Evolutionary conservation across 805 yeast species (phyloP), one percentile per base, ranked within the genome.

Genomic region (Kodamaea kaohsiungensis): DNA sequence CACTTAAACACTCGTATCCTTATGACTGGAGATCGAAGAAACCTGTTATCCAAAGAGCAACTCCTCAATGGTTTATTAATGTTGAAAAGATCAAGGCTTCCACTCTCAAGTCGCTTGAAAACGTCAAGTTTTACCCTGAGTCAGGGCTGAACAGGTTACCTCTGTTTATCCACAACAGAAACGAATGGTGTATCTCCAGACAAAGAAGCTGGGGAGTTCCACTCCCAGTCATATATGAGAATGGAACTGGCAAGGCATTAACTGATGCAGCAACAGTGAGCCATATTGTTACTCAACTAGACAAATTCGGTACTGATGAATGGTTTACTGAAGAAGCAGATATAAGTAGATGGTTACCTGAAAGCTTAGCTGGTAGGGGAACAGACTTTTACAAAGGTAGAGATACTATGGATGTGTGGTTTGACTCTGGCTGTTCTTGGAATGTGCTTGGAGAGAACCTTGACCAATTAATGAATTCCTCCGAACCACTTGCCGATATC

Each of bases 321-420:
- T 95, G 99, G 99, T 93, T 93, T 70, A 78, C 68, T 2, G 69
- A 65, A 1, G 84, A 81, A 51, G 68, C 64, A 0, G 81, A 82
- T 47, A 72, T 86, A 46, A 69, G 71, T 16, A 77, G 83, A 56
- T 95, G 98, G 98, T 67, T 95, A 13, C 97, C 97, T 0, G 76
- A 73, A 2, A 61, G 69, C 1, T 73, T 75, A 52, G 68, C 75
- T 22, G 13, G 8, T 10, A 30, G 35, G 10, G 86, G 84, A 0
- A 53, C 61, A 2, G 61, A 73, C 1, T 88, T 78, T 58, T 63
- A 65, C 19, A 87, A 89, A 62, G 93, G 97, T 0, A 81, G 77
- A 45, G 99, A 95, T 61, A 95, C 99, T 0, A 88, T 95, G 91
- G 99, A 95, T 71, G 99, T 95, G 16, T 95, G 99, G 99, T 93